Base-by-base conservation (phyloP, 768 basidiomycete genomes). In the Gloeostereum incarnatum region DNA sequence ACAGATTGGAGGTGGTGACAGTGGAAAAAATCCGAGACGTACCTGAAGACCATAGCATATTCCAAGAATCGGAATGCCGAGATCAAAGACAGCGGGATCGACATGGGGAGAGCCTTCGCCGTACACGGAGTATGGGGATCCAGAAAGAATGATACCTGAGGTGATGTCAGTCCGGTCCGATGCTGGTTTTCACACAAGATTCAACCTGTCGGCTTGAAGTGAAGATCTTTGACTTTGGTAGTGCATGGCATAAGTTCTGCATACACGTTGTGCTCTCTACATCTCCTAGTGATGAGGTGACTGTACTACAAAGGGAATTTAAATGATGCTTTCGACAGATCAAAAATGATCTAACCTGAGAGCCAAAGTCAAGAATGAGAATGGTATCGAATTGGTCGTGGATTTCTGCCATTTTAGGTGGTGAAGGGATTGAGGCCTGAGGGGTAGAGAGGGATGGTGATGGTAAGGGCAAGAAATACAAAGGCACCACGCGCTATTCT, bases 171-270 rank as follows among this genome's bases (percentile, higher is more conserved):
- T 23, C 10, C 2, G 26, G 7, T 18, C 34, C n/a, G 14, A 25
- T 10, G 13, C n/a, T 23, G 20, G 6, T 10, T 9, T 10, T 14
- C 5, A 21, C 23, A 1, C 27, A 20, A 8, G 23, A 30, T 24
- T 49, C 25, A 21, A 90, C 94, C 96, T 68, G 92, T 94, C 0
- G 96, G 96, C 56, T 85, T 90, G 74, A 96, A 98, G 20, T 72
- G 72, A 24, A 99, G 61, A 40, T 98, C 90, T 45, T 74, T 70
- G 43, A 98, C 70, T 61, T 83, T 86, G 20, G 84, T 81, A 1
- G 96, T 99, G 58, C 96, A 99, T 18, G 96, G 91, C 75, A 96
- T 76, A 53, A 99, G 71, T 65, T 99, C 96, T 36, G 94, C 94
- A 54, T 98, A 98, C 39, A 99, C 90, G 39, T 90, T 89, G 54